Conservation (phyloP, 177 flowering plant species). For the Vitis hybrid region DNA sequence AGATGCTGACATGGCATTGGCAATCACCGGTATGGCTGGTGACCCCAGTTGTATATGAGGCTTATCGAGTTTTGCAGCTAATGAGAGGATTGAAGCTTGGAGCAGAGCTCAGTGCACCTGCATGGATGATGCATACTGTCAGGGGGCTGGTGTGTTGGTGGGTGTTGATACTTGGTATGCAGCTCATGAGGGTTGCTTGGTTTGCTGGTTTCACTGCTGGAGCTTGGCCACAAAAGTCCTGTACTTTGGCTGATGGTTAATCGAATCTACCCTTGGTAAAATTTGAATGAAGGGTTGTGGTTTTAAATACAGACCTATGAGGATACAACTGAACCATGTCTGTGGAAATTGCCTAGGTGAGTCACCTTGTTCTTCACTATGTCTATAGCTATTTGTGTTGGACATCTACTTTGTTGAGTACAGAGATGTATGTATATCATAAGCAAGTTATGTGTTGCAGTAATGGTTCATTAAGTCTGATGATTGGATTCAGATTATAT, state of each 20-base stretch:
- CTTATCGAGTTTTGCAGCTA: slow-evolving; percentile 80
- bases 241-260: slow-evolving; percentile 13
- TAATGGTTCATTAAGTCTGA: not conserved
- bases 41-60: slow-evolving; percentile 84
- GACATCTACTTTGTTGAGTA: not conserved
- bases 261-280: not conserved
- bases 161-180: slow-evolving; percentile 85
- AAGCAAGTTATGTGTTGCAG: not conserved
- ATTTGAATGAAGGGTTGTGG: not conserved
- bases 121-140: slow-evolving; percentile 66
- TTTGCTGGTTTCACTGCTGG: slow-evolving; percentile 75
- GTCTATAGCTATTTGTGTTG: not conserved
- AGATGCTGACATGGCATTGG: slow-evolving; percentile 93
- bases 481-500: not conserved
- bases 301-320: not conserved
- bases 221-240: slow-evolving; percentile 17
- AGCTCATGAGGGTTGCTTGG: slow-evolving; percentile 99
- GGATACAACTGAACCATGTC: not conserved
- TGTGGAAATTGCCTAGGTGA: not conserved
- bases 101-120: slow-evolving; percentile 67
- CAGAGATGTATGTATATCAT: not conserved
- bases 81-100: slow-evolving; percentile 88
- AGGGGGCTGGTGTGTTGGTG: slow-evolving; percentile 89
- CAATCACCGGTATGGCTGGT: slow-evolving; percentile 89
- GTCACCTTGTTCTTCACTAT: not conserved